phyloP scores from a whole-genome alignment of 2,329 filamentous ascomycete genomes.

The Colletotrichum costaricense region DNA sequence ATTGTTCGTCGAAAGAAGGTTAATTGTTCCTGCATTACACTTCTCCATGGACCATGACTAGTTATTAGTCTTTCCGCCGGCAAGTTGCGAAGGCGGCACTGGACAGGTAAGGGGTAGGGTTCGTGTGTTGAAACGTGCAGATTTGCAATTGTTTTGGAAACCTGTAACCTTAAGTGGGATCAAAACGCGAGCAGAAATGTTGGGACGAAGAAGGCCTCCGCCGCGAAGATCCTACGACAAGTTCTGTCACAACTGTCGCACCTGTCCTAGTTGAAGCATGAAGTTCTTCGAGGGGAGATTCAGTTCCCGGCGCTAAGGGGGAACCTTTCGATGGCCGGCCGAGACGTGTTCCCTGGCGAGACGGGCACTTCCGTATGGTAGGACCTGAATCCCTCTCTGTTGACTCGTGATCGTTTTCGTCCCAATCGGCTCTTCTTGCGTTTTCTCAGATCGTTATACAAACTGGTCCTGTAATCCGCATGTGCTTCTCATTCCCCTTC shows the following conservation, averaged over 20 bases:
- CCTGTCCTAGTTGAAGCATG: background rate
- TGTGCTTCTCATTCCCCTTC: background rate
- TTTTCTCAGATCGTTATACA: background rate
- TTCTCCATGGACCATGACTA: background rate
- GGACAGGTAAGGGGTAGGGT: slow-evolving; percentile 1
- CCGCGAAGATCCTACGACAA: background rate
- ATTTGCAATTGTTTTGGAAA: slow-evolving; percentile 14
- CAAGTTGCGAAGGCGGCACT: background rate
- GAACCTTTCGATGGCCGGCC: background rate
- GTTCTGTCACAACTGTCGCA: slow-evolving; percentile 10
- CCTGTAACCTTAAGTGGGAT: slow-evolving; percentile 12
- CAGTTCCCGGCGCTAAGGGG: background rate
- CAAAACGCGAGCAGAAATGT: background rate
- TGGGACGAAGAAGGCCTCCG: background rate
- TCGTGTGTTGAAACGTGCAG: slow-evolving; percentile 23
- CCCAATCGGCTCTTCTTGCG: background rate
- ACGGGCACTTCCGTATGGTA: slow-evolving; percentile 2
- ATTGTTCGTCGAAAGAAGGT: background rate
- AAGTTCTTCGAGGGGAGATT: background rate
- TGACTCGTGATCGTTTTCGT: background rate
- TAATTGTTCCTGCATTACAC: background rate
- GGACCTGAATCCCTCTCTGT: background rate
- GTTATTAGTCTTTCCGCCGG: background rate
- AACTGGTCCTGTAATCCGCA: background rate
- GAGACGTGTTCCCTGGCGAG: background rate